Evolutionary conservation across 352 stramenopile species (phyloP).

Genomic region (Chrysophaeum taylorii): DNA sequence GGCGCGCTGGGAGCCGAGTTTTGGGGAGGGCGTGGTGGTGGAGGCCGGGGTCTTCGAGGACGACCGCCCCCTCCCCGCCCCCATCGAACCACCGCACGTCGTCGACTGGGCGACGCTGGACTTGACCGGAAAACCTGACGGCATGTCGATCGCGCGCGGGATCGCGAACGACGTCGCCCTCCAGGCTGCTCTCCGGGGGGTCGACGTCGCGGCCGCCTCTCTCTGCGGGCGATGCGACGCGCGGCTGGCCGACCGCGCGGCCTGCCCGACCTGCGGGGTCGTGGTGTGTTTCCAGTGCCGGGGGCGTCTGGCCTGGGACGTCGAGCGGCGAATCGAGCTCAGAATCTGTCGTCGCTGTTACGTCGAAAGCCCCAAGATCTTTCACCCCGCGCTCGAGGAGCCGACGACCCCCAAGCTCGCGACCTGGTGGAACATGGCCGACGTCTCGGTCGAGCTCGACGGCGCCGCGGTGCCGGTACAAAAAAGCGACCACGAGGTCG

Average conservation of each 20-base stretch:
- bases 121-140: neutral
- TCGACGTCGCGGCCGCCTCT: neutral
- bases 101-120: neutral
- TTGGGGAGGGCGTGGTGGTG: slow-evolving; percentile 10
- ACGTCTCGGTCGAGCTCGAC: neutral
- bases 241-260: neutral
- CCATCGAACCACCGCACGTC: neutral
- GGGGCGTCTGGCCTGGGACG: slow-evolving; percentile 25
- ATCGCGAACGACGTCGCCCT: neutral
- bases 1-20: slow-evolving; percentile 12
- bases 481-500: slow-evolving; percentile 5
- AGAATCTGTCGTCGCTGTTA: slow-evolving; percentile 30
- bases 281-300: slow-evolving; percentile 25
- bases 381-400: slow-evolving; percentile 19
- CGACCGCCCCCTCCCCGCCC: too few species aligned
- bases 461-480: neutral
- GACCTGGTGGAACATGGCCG: neutral
- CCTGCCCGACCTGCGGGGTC: slow-evolving; percentile 22
- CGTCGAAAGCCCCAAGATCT: slow-evolving; percentile 21
- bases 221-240: neutral
- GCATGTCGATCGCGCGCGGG: neutral
- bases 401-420: neutral
- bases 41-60: slow-evolving; percentile 8
- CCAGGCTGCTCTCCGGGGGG: neutral
- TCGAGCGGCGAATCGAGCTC: slow-evolving; percentile 17